Evolutionary conservation across 345 rosid species (phyloP), one percentile per base, ranked within the genome.

Genomic region (Bretschneidera sinensis): DNA sequence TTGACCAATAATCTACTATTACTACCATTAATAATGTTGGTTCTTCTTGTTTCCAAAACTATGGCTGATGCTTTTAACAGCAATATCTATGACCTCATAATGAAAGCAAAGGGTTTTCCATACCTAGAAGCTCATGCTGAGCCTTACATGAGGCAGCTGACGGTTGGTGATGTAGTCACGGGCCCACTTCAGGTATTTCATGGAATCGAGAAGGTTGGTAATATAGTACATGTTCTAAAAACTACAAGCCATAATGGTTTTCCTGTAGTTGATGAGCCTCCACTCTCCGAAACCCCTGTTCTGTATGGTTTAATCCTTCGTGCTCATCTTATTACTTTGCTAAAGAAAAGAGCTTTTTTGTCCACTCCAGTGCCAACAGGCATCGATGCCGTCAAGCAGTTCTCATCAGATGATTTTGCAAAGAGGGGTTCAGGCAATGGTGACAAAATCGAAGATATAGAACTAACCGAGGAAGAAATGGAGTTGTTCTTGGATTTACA

Each of bases 111-210:
- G 77, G 95, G 98, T 47, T 80, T 94, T 59, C 97, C 99, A 16
- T 89, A 87, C 71, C 80, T 92, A 13, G 84, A 80, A 73, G 60
- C 67, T 76, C 97, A 89, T 59, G 82, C 77, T 0, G 99, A 89
- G 76, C 97, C 99, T 54, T 89, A 81, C 79, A 83, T 85, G 99
- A 86, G 99, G 73, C 97, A 94, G 68, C 73, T 87, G 57, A 78
- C 87, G 0, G 99, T 94, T 50, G 66, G 69, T 54, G 96, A 87
- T 59, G 88, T 85, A 59, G 96, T 92, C 62, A 71, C 83, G 0
- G 98, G 95, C 51, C 96, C 99, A 10, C 95, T 94, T 39, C 85
- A 76, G 71, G 56, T 81, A 52, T 84, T 83, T 68, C 69, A 71
- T 19, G 96, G 96, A 34, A 72, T 87, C 6, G 99, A 94, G 77